A percentile compares a stretch with the other conserved stretches of the same genome.
phyloP scores from a whole-genome alignment of 257 asterid genomes.

The Penstemon barbatus region DNA sequence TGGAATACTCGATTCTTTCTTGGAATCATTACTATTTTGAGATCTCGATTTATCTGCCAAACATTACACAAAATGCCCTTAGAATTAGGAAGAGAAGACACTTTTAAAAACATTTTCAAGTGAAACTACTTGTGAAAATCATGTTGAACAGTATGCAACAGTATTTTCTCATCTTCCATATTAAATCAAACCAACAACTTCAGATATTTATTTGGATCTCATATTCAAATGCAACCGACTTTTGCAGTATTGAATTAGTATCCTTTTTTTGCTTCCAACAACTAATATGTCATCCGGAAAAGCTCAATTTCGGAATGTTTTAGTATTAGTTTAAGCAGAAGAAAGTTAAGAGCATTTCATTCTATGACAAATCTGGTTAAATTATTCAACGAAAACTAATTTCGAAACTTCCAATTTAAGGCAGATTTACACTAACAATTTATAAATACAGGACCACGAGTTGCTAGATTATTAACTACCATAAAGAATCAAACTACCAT shows the following conservation, averaged over 20 bases:
- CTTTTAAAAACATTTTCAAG: background rate
- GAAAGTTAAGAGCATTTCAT: constrained; percentile 7
- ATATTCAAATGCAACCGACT: background rate
- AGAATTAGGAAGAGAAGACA: background rate
- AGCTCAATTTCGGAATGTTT: background rate
- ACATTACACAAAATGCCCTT: background rate
- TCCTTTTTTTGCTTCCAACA: background rate
- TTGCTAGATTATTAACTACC: constrained; percentile 1
- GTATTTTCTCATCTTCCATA: background rate
- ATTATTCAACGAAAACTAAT: background rate
- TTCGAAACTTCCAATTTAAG: constrained; percentile 5
- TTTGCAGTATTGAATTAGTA: constrained; percentile 1
- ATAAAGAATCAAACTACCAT: constrained; percentile 15
- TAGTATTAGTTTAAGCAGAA: background rate
- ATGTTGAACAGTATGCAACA: background rate
- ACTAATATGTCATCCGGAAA: constrained; percentile 10
- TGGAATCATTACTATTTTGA: constrained; percentile 57
- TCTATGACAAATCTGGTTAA: background rate
- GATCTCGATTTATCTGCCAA: constrained; percentile 65
- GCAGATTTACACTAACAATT: constrained; percentile 18
- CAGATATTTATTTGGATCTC: background rate
- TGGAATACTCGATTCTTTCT: constrained; percentile 58
- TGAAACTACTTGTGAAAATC: background rate
- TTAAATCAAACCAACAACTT: background rate
- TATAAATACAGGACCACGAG: background rate